Evolutionary conservation across 305 asterid species (phyloP), one percentile per base, ranked within the genome.

Genomic region (Fraxinus ornus): DNA sequence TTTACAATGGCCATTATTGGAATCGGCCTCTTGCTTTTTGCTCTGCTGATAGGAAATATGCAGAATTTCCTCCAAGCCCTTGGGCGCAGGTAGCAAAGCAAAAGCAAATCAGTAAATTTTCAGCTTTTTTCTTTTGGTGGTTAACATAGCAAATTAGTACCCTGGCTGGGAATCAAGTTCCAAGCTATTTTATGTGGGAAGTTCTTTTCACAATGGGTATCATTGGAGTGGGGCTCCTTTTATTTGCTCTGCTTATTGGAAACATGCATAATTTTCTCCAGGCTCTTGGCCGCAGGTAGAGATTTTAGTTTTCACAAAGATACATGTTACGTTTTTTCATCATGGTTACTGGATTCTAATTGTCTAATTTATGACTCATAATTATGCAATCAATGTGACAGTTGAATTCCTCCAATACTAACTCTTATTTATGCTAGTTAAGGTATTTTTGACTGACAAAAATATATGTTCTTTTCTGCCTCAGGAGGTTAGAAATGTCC

Each of bases 211-310:
- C 94, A 8, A 88, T 91, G 94, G 86, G 83, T 80, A 89, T 89
- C 84, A 85, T 89, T 44, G 94, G 91, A 82, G 75, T 89, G 47
- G 94, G 94, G 55, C 93, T 91, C 83, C 80, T 91, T 81, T 88
- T 89, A 68, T 91, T 91, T 80, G 92, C 94, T 81, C 82, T 91
- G 81, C 88, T 91, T 36, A 89, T 91, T 78, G 94, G 94, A 44
- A 91, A 91, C 84, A 91, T 91, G 94, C 94, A 91, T 84, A 91
- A 91, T 89, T 91, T 91, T 85, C 89, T 91, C 78, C 94, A 91
- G 86, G 89, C 93, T 77, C 93, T 89, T 82, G 94, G 90, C 44
- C 90, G 93, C 83, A 91, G 91, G 94, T 89, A 88, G 49, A 79
- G 77, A 52, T 83, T 68, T 64, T 9, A 26, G 75, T 6, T 28